Evolutionary conservation across 495 filamentous ascomycete species (phyloP).

Genomic region (Penicillium simplicissimum): DNA sequence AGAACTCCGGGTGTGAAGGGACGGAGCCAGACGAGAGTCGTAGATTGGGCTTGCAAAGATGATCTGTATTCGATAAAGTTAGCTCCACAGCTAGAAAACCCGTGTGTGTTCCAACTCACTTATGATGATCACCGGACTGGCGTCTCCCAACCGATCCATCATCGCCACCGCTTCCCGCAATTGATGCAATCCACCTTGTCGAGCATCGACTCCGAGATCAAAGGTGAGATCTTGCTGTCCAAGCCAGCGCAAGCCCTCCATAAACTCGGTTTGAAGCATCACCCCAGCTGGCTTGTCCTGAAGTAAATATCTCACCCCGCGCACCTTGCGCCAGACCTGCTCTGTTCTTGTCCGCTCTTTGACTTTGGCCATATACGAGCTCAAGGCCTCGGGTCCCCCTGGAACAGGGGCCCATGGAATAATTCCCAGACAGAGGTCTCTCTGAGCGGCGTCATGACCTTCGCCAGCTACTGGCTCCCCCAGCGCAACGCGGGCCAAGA

Average conservation of each 20-base stretch:
- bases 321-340: conserved; percentile 53
- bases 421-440: conserved; percentile 59
- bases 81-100: not conserved
- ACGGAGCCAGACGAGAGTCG: conserved; percentile 40
- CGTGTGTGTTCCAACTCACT: conserved; percentile 47
- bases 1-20: conserved; percentile 57
- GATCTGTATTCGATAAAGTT: conserved; percentile 55
- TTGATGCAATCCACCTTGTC: conserved; percentile 66
- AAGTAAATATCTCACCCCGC: conserved; percentile 77
- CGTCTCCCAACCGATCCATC: conserved; percentile 63
- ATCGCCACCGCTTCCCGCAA: conserved; percentile 71
- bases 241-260: conserved; percentile 68
- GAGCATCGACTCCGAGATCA: conserved; percentile 79
- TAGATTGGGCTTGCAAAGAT: conserved; percentile 85
- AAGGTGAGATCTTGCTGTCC: conserved; percentile 65
- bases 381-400: conserved; percentile 50
- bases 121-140: conserved; percentile 63
- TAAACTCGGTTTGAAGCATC: conserved; percentile 60
- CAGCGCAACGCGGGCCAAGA: conserved; percentile 62
- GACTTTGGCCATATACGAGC: conserved; percentile 52
- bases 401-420: conserved; percentile 82
- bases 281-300: conserved; percentile 70
- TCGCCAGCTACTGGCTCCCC: conserved; percentile 58
- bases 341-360: conserved; percentile 29
- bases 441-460: conserved; percentile 55